Percentiles rank a stretch among this genome's conserved stretches.
phyloP scores from a whole-genome alignment of 805 yeast species.

The Candida easanensis region DNA sequence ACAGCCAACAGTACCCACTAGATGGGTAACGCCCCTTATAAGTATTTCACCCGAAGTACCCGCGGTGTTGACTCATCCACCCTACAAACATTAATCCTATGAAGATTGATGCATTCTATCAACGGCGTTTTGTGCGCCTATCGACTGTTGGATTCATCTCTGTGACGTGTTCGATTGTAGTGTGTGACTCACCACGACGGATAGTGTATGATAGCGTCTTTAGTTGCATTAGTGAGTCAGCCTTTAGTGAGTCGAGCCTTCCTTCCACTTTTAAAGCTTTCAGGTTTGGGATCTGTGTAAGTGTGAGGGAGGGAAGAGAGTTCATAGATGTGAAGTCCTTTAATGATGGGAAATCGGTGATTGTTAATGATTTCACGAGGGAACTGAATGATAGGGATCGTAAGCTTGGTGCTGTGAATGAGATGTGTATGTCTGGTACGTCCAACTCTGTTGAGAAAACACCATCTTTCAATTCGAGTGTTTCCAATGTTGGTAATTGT shows the following conservation, averaged over 20 bases:
- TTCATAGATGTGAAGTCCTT: background rate
- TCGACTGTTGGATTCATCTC: background rate
- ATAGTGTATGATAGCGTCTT: background rate
- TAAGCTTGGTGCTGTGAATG: background rate
- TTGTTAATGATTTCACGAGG: background rate
- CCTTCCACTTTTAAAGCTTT: background rate
- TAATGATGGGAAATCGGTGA: background rate
- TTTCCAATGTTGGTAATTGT: background rate
- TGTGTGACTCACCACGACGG: background rate
- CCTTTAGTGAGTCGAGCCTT: background rate
- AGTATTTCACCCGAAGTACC: too few relatives aligned
- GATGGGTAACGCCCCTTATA: too few relatives aligned
- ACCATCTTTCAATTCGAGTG: background rate
- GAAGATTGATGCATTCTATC: too few relatives aligned
- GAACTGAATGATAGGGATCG: background rate
- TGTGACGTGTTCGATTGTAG: background rate
- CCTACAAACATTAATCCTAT: too few relatives aligned
- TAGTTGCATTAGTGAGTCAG: background rate
- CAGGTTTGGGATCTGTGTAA: background rate
- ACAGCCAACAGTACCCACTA: too few relatives aligned
- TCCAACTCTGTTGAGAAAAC: background rate
- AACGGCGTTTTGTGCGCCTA: background rate
- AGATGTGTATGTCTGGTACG: background rate
- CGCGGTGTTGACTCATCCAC: too few relatives aligned
- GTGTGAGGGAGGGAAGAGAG: background rate